Conservation (phyloP, 2,329 filamentous ascomycete species). For the Colletotrichum limetticola region DNA sequence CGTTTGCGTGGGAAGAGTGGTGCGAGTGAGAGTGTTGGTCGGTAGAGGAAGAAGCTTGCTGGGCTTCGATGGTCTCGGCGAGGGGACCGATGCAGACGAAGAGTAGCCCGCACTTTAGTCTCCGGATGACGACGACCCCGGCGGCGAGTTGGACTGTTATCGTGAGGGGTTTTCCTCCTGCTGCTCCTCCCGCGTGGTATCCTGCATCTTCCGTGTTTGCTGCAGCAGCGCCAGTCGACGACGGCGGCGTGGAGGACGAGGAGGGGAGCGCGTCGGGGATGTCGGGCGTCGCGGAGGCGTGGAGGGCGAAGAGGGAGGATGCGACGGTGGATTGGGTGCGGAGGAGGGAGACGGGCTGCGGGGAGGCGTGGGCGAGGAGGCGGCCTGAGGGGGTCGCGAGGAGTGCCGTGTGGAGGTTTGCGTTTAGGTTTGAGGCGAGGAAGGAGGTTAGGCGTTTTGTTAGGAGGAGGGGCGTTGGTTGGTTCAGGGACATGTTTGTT, state of each 20-base stretch:
- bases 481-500: constrained; percentile 46
- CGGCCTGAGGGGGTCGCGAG: constrained; percentile 70
- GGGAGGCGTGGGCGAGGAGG: constrained; percentile 70
- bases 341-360: constrained; percentile 62
- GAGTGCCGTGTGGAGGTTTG: constrained; percentile 68
- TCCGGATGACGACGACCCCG: constrained; percentile 68
- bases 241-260: constrained; percentile 40
- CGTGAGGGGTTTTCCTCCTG: constrained; percentile 48
- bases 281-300: constrained; percentile 56
- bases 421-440: constrained; percentile 67
- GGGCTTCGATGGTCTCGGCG: constrained; percentile 39
- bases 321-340: constrained; percentile 74
- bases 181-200: not conserved
- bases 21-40: constrained; percentile 36
- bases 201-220: constrained; percentile 9
- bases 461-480: constrained; percentile 68
- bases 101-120: constrained; percentile 67
- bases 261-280: constrained; percentile 55
- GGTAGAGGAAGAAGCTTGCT: constrained; percentile 1
- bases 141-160: constrained; percentile 70
- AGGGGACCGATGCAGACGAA: constrained; percentile 69
- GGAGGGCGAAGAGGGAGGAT: constrained; percentile 69
- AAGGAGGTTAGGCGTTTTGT: constrained; percentile 73
- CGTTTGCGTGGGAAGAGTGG: constrained; percentile 32
- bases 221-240: constrained; percentile 34